A percentile compares a stretch with the other conserved stretches of the same genome.
Conservation (phyloP, 768 basidiomycete genomes). For the Chalciporus pseudorubinellus region DNA sequence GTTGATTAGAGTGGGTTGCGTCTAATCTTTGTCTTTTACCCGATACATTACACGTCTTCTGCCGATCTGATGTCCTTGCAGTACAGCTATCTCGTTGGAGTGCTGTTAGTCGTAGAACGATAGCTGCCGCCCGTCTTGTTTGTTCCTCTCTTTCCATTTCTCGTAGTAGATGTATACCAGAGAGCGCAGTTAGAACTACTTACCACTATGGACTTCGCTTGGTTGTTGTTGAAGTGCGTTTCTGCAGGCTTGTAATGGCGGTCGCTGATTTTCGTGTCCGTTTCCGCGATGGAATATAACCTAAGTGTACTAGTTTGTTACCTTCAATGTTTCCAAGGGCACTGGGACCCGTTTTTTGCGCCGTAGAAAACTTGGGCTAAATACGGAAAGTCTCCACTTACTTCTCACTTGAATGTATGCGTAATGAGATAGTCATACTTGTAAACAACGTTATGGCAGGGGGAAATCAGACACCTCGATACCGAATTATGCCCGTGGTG, state of each 20-base stretch:
- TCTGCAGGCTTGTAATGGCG: neutral
- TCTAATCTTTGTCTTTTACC: neutral
- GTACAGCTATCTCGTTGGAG: neutral
- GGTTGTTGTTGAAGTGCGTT: neutral
- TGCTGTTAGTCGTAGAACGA: neutral
- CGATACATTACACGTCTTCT: neutral
- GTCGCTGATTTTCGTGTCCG: neutral
- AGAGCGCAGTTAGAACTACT: slow-evolving; percentile 15
- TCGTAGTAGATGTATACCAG: slow-evolving; percentile 25
- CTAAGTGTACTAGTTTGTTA: neutral
- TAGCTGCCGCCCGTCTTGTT: neutral
- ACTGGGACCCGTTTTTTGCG: too few species aligned
- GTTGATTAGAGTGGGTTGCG: neutral
- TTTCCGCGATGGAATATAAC: neutral
- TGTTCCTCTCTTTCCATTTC: neutral
- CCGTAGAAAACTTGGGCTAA: too few species aligned
- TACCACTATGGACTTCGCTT: neutral
- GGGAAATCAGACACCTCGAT: too few species aligned
- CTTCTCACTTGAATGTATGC: too few species aligned
- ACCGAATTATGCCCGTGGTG: too few species aligned
- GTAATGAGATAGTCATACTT: too few species aligned
- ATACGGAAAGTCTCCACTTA: too few species aligned
- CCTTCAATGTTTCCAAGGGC: too few species aligned
- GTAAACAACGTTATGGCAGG: too few species aligned
- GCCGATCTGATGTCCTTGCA: slow-evolving; percentile 1